Evolutionary conservation across 345 rosid genomes (phyloP).

Genomic region (Syzygium grande): DNA sequence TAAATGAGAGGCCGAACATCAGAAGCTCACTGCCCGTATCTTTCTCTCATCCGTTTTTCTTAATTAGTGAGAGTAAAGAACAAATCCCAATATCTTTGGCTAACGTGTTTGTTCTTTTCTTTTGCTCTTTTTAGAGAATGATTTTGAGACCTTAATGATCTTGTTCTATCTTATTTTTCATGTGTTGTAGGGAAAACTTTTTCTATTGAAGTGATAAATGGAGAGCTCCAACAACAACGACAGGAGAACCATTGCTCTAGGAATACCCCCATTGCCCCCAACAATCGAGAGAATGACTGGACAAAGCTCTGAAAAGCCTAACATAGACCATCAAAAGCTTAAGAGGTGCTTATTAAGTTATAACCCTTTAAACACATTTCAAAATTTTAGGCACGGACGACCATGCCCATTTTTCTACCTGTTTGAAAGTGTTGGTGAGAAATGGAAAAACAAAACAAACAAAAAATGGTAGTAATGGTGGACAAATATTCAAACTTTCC

Average conservation of each 20-base stretch:
- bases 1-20: not conserved
- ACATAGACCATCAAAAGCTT: not conserved
- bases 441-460: not conserved
- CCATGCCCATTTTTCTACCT: not conserved
- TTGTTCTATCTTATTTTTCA: not conserved
- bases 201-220: not conserved
- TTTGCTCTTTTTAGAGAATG: not conserved
- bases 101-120: not conserved
- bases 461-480: not conserved
- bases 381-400: not conserved
- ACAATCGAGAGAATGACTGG: constrained; percentile 14
- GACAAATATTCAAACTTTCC: not conserved
- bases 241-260: not conserved
- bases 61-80: not conserved
- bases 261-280: not conserved
- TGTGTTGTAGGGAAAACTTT: not conserved
- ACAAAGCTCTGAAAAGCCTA: not conserved
- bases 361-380: not conserved
- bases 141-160: not conserved
- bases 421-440: not conserved
- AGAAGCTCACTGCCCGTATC: not conserved
- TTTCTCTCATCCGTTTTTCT: not conserved
- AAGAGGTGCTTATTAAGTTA: not conserved
- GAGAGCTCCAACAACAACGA: not conserved
- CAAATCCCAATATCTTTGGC: not conserved